These are phyloP conservation scores for Carex pumila DNA, from an alignment of 176 grass and related monocot species.

Conservation along the genomic window DNA sequence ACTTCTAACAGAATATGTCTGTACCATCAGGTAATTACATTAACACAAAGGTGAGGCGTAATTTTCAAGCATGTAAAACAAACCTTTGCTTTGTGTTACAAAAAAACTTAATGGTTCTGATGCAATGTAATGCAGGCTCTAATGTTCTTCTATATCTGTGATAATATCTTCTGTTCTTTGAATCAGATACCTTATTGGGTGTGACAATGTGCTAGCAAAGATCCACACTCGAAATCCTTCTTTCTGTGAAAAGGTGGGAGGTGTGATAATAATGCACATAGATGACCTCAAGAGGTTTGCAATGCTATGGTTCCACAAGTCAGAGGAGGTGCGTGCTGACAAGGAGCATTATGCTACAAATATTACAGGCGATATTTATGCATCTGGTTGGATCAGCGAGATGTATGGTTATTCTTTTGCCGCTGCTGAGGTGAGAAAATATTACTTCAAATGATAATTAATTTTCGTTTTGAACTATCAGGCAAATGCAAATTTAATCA, in stretches of 20 bases:
- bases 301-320: slow-evolving; percentile 87
- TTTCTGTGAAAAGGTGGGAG: slow-evolving; percentile 93
- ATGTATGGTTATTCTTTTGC: slow-evolving; percentile 98
- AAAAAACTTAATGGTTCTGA: background rate
- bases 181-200: slow-evolving; percentile 93
- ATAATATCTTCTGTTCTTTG: background rate
- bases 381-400: slow-evolving; percentile 94
- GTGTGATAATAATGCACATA: slow-evolving; percentile 99
- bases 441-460: background rate
- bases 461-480: background rate
- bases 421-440: slow-evolving; percentile 70
- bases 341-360: slow-evolving; percentile 93
- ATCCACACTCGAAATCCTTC: slow-evolving; percentile 84
- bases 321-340: slow-evolving; percentile 86
- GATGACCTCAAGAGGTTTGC: slow-evolving; percentile 85
- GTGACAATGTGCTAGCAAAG: slow-evolving; percentile 86
- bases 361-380: slow-evolving; percentile 94
- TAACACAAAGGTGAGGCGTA: background rate
- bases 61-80: background rate
- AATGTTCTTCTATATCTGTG: background rate
- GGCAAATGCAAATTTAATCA: background rate
- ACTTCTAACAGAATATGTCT: background rate
- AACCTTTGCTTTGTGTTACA: background rate
- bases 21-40: background rate
- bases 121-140: background rate